These are phyloP conservation scores for Herpetomonas muscarum DNA, from an alignment of 208 protist genomes.

Conservation along the genomic window DNA sequence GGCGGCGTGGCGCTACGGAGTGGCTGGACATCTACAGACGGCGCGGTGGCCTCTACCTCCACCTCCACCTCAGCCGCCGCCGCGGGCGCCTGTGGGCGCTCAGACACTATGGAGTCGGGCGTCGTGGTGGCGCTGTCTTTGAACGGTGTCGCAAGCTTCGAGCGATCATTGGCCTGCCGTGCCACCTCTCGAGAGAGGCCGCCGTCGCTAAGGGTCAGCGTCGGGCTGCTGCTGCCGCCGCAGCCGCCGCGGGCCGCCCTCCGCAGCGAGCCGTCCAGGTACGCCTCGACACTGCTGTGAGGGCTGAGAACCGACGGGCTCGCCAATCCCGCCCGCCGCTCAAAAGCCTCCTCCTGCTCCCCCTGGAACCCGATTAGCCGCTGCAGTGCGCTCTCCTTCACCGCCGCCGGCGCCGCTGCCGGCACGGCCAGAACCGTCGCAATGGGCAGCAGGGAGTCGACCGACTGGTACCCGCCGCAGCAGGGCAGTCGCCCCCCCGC, in stretches of 20 bases:
- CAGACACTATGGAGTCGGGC: not conserved
- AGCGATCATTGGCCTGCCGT: constrained; percentile 22
- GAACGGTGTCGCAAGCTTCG: constrained; percentile 25
- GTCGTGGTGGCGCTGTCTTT: constrained; percentile 9
- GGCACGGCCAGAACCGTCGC: constrained; percentile 70
- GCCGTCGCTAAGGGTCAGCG: not conserved
- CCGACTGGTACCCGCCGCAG: constrained; percentile 58
- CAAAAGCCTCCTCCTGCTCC: constrained; percentile 53
- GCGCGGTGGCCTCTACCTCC: too few relatives aligned
- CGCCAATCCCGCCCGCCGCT: constrained; percentile 4
- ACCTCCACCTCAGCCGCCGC: too few relatives aligned
- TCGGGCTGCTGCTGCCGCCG: not conserved
- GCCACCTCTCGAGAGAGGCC: constrained; percentile 27
- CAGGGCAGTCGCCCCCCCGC: constrained; percentile 32
- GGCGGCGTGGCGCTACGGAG: too few relatives aligned
- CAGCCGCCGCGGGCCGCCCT: not conserved
- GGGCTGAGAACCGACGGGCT: not conserved
- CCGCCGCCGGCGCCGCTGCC: constrained; percentile 17
- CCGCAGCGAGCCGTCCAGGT: constrained; percentile 16
- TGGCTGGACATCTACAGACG: too few relatives aligned
- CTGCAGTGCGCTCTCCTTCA: constrained; percentile 74
- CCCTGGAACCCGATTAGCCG: constrained; percentile 67
- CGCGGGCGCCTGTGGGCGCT: not conserved
- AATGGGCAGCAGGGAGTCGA: constrained; percentile 71
- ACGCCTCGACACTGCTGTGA: constrained; percentile 1